These are phyloP conservation scores for Hypoxylon sp. DNA, from an alignment of 2,329 filamentous ascomycete species.

Conservation along the genomic window DNA sequence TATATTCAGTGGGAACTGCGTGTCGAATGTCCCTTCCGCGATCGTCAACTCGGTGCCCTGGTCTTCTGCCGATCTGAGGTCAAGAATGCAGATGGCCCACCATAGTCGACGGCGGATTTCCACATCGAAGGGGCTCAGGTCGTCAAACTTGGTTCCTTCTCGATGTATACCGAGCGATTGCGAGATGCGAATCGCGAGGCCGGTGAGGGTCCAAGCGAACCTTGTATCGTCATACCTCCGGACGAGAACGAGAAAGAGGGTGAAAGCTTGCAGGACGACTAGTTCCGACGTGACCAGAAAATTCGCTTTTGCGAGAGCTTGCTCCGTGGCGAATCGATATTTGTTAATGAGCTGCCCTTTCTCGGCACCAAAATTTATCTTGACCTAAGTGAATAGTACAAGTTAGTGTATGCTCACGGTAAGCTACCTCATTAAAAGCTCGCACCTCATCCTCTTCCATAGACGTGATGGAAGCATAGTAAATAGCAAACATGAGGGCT, in stretches of 20 bases:
- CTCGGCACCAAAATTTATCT: constrained; percentile 64
- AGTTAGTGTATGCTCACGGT: constrained; percentile 30
- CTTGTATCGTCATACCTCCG: constrained; percentile 66
- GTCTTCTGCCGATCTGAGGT: constrained; percentile 72
- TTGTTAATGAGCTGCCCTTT: constrained; percentile 62
- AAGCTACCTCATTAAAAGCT: background rate
- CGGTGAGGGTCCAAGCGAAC: constrained; percentile 75
- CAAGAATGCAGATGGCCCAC: constrained; percentile 72
- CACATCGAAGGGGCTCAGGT: constrained; percentile 71
- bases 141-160: constrained; percentile 68
- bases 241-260: constrained; percentile 70
- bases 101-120: constrained; percentile 75
- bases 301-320: constrained; percentile 72
- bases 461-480: constrained; percentile 70
- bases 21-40: constrained; percentile 64
- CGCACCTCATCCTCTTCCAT: constrained; percentile 72
- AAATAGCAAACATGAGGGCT: constrained; percentile 75
- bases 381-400: constrained; percentile 60
- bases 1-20: constrained; percentile 69
- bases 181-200: constrained; percentile 70
- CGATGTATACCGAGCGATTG: constrained; percentile 69
- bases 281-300: constrained; percentile 73
- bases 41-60: constrained; percentile 68
- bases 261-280: constrained; percentile 72
- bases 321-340: constrained; percentile 70